A percentile compares a stretch with the other conserved stretches of the same genome.
Conservation (phyloP, 495 filamentous ascomycete genomes). For the Hyaloscypha finlandica region DNA sequence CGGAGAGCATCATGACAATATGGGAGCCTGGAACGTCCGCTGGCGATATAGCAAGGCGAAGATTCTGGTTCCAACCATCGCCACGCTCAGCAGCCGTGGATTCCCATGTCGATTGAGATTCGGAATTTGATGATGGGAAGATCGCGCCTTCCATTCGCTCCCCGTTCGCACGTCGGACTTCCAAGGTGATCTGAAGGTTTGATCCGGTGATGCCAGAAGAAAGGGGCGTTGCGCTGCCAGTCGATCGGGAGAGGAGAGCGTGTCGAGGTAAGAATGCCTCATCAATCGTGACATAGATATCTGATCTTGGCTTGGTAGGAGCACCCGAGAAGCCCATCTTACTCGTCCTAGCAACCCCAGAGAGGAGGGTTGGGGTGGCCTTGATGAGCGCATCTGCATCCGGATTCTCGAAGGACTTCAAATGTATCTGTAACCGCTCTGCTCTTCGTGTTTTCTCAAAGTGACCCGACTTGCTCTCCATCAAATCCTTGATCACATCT, state of each 20-base stretch:
- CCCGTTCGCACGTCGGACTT: conserved; percentile 76
- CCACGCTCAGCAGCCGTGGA: conserved; percentile 78
- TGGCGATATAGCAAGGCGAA: conserved; percentile 77
- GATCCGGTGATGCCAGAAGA: conserved; percentile 59
- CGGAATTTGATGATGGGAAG: conserved; percentile 77
- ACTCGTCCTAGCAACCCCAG: conserved; percentile 73
- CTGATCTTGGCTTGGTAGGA: conserved; percentile 81
- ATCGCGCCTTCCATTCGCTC: conserved; percentile 86
- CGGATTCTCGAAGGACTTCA: conserved; percentile 71
- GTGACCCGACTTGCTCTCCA: conserved; percentile 68
- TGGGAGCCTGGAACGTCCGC: conserved; percentile 83
- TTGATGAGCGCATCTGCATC: conserved; percentile 81
- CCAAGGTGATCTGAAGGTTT: conserved; percentile 86
- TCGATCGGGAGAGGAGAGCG: conserved; percentile 76
- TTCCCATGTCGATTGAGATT: conserved; percentile 78
- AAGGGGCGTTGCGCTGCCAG: conserved; percentile 72
- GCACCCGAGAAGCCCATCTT: conserved; percentile 96
- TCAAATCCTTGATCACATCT: conserved; percentile 69
- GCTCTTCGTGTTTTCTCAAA: conserved; percentile 71
- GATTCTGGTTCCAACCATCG: conserved; percentile 82
- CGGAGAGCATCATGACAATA: conserved; percentile 84
- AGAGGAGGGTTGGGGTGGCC: conserved; percentile 84
- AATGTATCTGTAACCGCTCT: conserved; percentile 72
- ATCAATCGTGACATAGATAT: conserved; percentile 89
- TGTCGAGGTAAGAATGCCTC: conserved; percentile 74